phyloP scores from a whole-genome alignment of 106 monocot species.

The Dioscorea dumetorum region DNA sequence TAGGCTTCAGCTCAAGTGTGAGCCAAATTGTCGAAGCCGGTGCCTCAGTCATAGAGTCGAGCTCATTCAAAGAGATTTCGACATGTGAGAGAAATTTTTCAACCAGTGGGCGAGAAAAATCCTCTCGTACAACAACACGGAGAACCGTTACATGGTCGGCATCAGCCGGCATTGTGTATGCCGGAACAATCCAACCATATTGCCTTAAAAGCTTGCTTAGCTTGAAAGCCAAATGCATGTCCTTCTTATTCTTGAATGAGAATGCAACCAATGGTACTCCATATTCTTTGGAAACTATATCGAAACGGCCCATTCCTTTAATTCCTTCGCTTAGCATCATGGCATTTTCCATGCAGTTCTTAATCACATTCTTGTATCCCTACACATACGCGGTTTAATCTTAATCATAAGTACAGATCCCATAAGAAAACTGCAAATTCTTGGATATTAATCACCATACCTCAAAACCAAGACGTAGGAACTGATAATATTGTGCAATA shows the following conservation, averaged over 20 bases:
- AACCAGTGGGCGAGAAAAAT: slow-evolving; percentile 22
- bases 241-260: slow-evolving; percentile 18
- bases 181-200: slow-evolving; percentile 43
- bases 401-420: not conserved
- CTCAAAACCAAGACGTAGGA: slow-evolving; percentile 37
- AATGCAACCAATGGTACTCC: slow-evolving; percentile 51
- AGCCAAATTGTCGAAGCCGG: slow-evolving; percentile 11
- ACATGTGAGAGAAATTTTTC: slow-evolving; percentile 38
- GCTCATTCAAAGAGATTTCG: slow-evolving; percentile 16
- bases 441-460: not conserved
- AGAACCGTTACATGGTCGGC: slow-evolving; percentile 35
- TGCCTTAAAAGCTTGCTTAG: slow-evolving; percentile 10
- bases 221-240: slow-evolving; percentile 14
- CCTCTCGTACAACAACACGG: slow-evolving; percentile 38
- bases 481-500: slow-evolving; percentile 47
- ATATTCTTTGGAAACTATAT: slow-evolving; percentile 34
- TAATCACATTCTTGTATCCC: slow-evolving; percentile 42
- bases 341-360: slow-evolving; percentile 43
- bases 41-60: slow-evolving; percentile 7
- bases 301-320: slow-evolving; percentile 15
- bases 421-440: not conserved
- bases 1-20: slow-evolving; percentile 20
- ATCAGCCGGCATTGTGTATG: slow-evolving; percentile 39
- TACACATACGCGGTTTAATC: not conserved
- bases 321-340: slow-evolving; percentile 28